Percentiles rank a stretch among this genome's conserved stretches.
Evolutionary conservation across 106 monocot genomes (phyloP).

Genomic region (Acorus calamus): DNA sequence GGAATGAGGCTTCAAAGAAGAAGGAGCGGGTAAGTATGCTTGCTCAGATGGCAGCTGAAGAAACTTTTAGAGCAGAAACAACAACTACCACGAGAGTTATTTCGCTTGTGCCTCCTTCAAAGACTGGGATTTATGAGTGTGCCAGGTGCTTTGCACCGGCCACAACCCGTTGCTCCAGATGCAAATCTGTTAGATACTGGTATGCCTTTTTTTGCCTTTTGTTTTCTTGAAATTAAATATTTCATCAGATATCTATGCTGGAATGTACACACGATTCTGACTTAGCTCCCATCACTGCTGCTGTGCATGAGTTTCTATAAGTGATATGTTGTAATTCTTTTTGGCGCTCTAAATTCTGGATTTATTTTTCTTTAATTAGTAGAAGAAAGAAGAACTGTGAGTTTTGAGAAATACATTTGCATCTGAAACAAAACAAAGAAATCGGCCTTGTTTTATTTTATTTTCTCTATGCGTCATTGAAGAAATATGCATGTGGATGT

Average conservation of each 20-base stretch:
- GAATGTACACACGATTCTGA: neutral
- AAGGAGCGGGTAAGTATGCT: conserved; percentile 49
- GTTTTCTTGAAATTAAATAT: neutral
- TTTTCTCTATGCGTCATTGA: too few species aligned
- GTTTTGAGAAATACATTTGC: too few species aligned
- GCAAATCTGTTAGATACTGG: conserved; percentile 98
- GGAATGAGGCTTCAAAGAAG: conserved; percentile 67
- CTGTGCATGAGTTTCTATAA: too few species aligned
- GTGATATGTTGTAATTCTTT: too few species aligned
- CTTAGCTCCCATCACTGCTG: too few species aligned
- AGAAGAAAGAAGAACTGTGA: too few species aligned
- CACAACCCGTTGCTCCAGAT: conserved; percentile 84
- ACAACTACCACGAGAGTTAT: conserved; percentile 35
- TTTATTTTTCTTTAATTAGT: too few species aligned
- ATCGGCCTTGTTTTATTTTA: too few species aligned
- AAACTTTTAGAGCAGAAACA: conserved; percentile 38
- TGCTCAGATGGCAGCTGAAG: conserved; percentile 68
- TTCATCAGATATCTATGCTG: neutral
- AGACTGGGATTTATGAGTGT: conserved; percentile 43
- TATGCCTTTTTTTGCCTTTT: conserved; percentile 19
- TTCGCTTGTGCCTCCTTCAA: conserved; percentile 23
- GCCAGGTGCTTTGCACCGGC: conserved; percentile 79
- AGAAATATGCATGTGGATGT: too few species aligned
- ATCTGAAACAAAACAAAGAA: too few species aligned
- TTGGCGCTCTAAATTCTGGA: too few species aligned